Evolutionary conservation across 2,329 filamentous ascomycete species (phyloP).

Genomic region (Pseudogymnoascus sp.): DNA sequence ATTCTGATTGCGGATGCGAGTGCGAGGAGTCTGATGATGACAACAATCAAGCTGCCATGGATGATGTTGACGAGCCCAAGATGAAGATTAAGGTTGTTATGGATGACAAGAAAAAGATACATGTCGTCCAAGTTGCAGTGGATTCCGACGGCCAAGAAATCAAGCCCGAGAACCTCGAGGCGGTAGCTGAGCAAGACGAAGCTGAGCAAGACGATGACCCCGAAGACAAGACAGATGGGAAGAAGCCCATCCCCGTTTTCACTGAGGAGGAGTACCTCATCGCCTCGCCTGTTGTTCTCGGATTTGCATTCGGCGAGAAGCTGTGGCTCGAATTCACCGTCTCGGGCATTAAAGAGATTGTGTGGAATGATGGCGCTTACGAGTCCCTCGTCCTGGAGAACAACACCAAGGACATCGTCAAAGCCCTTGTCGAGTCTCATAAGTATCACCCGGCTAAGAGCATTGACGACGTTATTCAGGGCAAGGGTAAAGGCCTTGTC

Average conservation of each 20-base stretch:
- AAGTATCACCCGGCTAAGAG: conserved; percentile 73
- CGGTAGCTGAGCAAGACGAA: conserved; percentile 19
- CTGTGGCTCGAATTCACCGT: conserved; percentile 84
- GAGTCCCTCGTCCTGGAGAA: conserved; percentile 66
- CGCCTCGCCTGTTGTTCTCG: conserved; percentile 74
- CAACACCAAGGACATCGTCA: conserved; percentile 59
- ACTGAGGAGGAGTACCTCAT: conserved; percentile 78
- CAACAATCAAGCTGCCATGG: conserved; percentile 21
- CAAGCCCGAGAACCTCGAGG: conserved; percentile 38
- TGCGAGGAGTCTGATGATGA: conserved; percentile 36
- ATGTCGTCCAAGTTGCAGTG: conserved; percentile 45
- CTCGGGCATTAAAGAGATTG: conserved; percentile 68
- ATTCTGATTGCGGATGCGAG: conserved; percentile 34
- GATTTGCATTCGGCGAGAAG: conserved; percentile 83
- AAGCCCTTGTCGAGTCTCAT: conserved; percentile 74
- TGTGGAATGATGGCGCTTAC: conserved; percentile 79
- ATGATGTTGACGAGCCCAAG: conserved; percentile 25
- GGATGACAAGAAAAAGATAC: conserved; percentile 42
- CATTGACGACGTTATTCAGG: conserved; percentile 74
- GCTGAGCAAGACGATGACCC: conserved; percentile 19
- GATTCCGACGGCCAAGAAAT: conserved; percentile 48
- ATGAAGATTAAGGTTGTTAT: conserved; percentile 29
- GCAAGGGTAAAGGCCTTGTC: conserved; percentile 81
- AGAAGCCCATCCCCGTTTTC: conserved; percentile 45
- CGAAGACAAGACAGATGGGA: conserved; percentile 21